phyloP scores from a whole-genome alignment of 495 filamentous ascomycete species.

The Annulohypoxylon maeteangense region DNA sequence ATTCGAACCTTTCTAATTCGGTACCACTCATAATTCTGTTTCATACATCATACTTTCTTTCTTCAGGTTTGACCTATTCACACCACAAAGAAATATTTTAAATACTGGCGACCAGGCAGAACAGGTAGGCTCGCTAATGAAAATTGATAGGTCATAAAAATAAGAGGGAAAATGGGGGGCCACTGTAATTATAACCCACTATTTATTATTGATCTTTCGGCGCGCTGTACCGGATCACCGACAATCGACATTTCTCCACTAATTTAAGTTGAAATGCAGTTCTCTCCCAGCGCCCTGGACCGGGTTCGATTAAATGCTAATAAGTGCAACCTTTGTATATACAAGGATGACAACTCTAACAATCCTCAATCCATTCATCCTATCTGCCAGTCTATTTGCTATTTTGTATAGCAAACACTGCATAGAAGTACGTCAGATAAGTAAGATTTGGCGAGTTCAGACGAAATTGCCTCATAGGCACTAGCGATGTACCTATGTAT shows the following conservation, averaged over 20 bases:
- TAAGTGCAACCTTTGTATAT: neutral
- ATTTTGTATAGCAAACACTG: no score
- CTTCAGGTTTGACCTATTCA: neutral
- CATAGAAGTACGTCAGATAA: neutral
- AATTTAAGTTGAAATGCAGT: slow-evolving; percentile 4
- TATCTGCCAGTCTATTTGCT: no score
- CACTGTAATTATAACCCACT: neutral
- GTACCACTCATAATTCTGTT: neutral
- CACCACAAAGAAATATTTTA: neutral
- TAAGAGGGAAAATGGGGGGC: neutral
- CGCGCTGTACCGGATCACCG: slow-evolving; percentile 20
- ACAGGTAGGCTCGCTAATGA: neutral
- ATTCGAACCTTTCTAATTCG: neutral
- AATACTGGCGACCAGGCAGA: neutral
- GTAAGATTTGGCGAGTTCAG: neutral
- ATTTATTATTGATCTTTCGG: slow-evolving; percentile 12
- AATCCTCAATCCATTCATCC: neutral
- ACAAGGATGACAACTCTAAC: neutral
- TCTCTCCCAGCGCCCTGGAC: neutral
- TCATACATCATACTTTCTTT: neutral
- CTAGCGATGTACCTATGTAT: no score
- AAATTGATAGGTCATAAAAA: slow-evolving; percentile 1
- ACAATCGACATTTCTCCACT: slow-evolving; percentile 8
- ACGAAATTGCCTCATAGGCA: neutral
- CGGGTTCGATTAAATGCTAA: neutral